Evolutionary conservation across 2,329 filamentous ascomycete species (phyloP), one percentile per base, ranked within the genome.

Genomic region (Aureobasidium namibiae): DNA sequence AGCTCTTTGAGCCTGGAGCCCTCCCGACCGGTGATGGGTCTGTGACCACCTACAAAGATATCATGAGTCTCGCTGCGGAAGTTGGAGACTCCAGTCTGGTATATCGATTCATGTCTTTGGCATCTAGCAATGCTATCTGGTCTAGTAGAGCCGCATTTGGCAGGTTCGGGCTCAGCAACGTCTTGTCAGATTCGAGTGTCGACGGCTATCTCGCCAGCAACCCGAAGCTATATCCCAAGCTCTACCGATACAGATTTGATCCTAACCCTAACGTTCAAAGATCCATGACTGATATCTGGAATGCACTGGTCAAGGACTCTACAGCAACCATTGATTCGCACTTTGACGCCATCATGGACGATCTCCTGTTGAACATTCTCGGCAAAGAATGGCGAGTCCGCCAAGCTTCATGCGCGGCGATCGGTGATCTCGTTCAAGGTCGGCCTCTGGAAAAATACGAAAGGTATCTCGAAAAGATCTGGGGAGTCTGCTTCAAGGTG

Each of bases 231-330:
- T 97, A 96, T 67, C 90, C 92, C 0, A 97, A 96, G 74, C 82
- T 99, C 1, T 99, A 88, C 73, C 84, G 94, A 49, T 99, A 97
- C 73, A 82, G 91, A 52, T 97, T 97, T 62, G 94, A 99, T 71
- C 94, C 94, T 0, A 97, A 96, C 68, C 81, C 86, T 1, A 96
- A 95, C 64, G 94, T 97, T 13, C 90, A 92, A 70, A 82, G 86
- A 49, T 96, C 92, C 0, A 99, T 99, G 94, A 92, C 95, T 60
- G 90, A 95, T 63, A 97, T 99, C 64, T 99, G 94, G 94, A 92
- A 89, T 67, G 87, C 92, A 0, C 76, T 99, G n/a, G 91, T 97
- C 57, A 95, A 95, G 69, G 91, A 97, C 66, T 83, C 90, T 1
- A 85, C 83, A 18, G 79, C 82, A 0, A 89, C 88, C 0, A 82